These are phyloP conservation scores for Chlorociboria aeruginascens DNA, from an alignment of 495 filamentous ascomycete genomes.

Conservation along the genomic window DNA sequence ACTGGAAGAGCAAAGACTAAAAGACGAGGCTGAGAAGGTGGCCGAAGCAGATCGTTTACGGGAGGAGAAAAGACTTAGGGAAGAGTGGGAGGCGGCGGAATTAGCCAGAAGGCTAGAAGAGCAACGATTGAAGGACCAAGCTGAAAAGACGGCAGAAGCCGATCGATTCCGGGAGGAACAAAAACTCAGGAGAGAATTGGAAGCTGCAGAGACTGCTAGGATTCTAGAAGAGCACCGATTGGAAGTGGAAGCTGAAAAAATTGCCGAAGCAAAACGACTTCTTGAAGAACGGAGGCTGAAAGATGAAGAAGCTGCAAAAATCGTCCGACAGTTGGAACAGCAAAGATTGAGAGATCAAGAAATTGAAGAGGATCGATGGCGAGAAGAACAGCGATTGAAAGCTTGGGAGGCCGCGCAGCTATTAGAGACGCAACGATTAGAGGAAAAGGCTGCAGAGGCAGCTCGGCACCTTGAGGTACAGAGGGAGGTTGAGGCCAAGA, in stretches of 20 bases:
- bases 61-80: not conserved
- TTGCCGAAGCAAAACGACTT: not conserved
- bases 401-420: not conserved
- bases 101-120: not conserved
- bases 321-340: not conserved
- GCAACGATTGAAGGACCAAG: not conserved
- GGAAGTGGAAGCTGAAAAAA: not conserved
- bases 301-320: not conserved
- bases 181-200: not conserved
- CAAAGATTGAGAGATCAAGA: no score
- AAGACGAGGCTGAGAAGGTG: not conserved
- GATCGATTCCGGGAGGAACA: slow-evolving; percentile 1
- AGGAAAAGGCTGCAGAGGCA: not conserved
- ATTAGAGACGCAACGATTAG: not conserved
- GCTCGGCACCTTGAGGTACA: not conserved
- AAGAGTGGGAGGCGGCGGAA: not conserved
- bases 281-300: not conserved
- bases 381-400: not conserved
- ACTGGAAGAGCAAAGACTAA: not conserved
- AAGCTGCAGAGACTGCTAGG: not conserved
- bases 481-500: not conserved
- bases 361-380: not conserved
- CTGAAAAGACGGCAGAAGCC: not conserved
- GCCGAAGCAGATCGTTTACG: not conserved
- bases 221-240: not conserved